Conservation (phyloP, 805 yeast genomes). For the Metschnikowia corniflorae region DNA sequence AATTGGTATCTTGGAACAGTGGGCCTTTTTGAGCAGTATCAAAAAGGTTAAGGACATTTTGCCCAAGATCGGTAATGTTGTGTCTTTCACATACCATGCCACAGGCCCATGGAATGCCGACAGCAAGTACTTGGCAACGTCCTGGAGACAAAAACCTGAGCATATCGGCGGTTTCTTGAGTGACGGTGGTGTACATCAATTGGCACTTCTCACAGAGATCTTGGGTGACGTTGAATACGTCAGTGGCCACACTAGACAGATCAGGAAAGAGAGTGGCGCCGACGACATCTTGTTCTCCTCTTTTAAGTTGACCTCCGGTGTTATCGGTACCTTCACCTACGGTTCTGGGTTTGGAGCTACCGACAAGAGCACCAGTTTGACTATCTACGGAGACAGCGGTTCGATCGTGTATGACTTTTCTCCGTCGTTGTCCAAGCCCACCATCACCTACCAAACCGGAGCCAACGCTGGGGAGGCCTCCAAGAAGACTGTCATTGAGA, state of each 20-base stretch:
- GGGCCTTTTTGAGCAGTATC: constrained; percentile 69
- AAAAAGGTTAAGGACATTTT: constrained; percentile 50
- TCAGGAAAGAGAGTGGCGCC: constrained; percentile 72
- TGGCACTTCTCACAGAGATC: constrained; percentile 79
- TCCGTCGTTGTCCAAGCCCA: constrained; percentile 40
- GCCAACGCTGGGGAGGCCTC: constrained; percentile 47
- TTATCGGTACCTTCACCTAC: constrained; percentile 80
- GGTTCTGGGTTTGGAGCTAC: constrained; percentile 86
- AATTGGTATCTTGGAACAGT: constrained; percentile 79
- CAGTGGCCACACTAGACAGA: constrained; percentile 74
- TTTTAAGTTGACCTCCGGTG: constrained; percentile 54
- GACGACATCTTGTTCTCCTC: constrained; percentile 80
- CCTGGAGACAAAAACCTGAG: constrained; percentile 88
- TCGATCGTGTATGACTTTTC: constrained; percentile 65
- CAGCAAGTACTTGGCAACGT: constrained; percentile 62
- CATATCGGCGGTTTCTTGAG: constrained; percentile 91
- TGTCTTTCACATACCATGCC: constrained; percentile 67
- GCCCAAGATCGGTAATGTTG: constrained; percentile 67
- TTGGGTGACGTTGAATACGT: constrained; percentile 71
- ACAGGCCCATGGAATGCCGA: constrained; percentile 66
- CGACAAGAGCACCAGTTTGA: constrained; percentile 61
- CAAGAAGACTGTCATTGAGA: constrained; percentile 36
- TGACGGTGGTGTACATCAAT: constrained; percentile 96
- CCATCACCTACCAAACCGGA: constrained; percentile 35
- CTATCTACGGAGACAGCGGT: constrained; percentile 77